Evolutionary conservation across 768 basidiomycete genomes (phyloP).

Genomic region (Podaxis sp.): DNA sequence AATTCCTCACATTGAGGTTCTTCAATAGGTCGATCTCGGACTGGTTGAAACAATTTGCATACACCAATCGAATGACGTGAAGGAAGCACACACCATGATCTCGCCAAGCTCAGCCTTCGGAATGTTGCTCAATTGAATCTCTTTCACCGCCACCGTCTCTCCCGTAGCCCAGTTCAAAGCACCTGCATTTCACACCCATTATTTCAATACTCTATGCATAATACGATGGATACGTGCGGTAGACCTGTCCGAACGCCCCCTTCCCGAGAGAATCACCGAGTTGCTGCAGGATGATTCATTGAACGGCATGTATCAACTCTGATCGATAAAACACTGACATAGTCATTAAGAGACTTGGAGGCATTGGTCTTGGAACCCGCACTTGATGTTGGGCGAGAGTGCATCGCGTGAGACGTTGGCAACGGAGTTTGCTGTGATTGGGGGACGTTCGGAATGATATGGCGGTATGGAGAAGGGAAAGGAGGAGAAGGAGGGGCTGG

Average conservation of each 20-base stretch:
- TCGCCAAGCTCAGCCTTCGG: constrained; percentile 92
- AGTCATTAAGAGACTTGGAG: constrained; percentile 65
- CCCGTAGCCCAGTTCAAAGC: constrained; percentile 95
- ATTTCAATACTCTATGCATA: background rate
- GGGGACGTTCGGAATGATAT: constrained; percentile 10
- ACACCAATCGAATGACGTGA: constrained; percentile 12
- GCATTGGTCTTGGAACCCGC: constrained; percentile 36
- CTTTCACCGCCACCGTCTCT: constrained; percentile 98
- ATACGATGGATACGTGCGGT: constrained; percentile 58
- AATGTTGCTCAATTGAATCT: constrained; percentile 92
- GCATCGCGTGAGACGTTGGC: constrained; percentile 24
- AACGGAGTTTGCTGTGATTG: constrained; percentile 6
- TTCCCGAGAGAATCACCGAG: constrained; percentile 95
- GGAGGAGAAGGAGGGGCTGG: constrained; percentile 8
- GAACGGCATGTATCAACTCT: constrained; percentile 3
- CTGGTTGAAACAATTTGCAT: constrained; percentile 40
- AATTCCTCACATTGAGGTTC: constrained; percentile 79
- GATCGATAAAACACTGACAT: constrained; percentile 39
- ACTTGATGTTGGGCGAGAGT: constrained; percentile 38
- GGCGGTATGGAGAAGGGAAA: constrained; percentile 9
- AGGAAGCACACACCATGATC: constrained; percentile 77
- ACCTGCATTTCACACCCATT: constrained; percentile 40
- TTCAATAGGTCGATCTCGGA: constrained; percentile 97
- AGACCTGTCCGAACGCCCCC: constrained; percentile 96
- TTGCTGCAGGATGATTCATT: constrained; percentile 59